A percentile compares a stretch with the other conserved stretches of the same genome.
Evolutionary conservation across 768 basidiomycete species (phyloP).

Genomic region (Lepiota venenata): DNA sequence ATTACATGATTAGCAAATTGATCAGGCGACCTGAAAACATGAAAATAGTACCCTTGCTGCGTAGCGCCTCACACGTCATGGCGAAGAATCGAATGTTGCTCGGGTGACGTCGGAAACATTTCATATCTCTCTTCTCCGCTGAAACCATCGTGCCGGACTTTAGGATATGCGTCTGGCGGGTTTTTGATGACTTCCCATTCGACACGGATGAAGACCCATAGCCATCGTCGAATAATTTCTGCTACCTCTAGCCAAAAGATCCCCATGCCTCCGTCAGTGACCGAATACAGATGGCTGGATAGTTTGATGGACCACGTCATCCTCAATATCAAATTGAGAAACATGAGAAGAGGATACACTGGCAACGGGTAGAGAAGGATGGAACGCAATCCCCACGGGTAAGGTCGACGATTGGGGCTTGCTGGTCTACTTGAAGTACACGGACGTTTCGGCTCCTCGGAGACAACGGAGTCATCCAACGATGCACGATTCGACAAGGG

Average conservation of each 20-base stretch:
- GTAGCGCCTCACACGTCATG: constrained; percentile 5
- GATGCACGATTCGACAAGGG: constrained; percentile 21
- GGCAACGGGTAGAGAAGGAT: constrained; percentile 77
- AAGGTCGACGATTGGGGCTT: constrained; percentile 23
- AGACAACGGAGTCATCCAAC: constrained; percentile 16
- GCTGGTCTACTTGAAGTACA: constrained; percentile 18
- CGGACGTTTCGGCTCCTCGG: constrained; percentile 17
- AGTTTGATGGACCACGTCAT: constrained; percentile 94
- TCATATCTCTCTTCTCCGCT: constrained; percentile 35
- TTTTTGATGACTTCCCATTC: constrained; percentile 93
- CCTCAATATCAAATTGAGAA: constrained; percentile 82
- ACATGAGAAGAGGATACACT: constrained; percentile 78
- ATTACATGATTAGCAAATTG: background rate
- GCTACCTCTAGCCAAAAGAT: constrained; percentile 92
- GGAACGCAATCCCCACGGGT: constrained; percentile 74
- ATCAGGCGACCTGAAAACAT: constrained; percentile 1
- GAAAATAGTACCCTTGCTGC: constrained; percentile 6
- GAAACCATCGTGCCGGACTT: constrained; percentile 1
- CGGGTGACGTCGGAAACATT: constrained; percentile 33
- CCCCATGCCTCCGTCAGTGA: constrained; percentile 71
- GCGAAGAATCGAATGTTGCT: constrained; percentile 4
- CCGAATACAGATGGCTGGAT: constrained; percentile 78
- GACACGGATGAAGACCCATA: constrained; percentile 96
- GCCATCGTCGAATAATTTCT: constrained; percentile 88
- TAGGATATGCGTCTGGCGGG: constrained; percentile 22